Conservation (phyloP, 768 basidiomycete genomes). For the Suillus bovinus region DNA sequence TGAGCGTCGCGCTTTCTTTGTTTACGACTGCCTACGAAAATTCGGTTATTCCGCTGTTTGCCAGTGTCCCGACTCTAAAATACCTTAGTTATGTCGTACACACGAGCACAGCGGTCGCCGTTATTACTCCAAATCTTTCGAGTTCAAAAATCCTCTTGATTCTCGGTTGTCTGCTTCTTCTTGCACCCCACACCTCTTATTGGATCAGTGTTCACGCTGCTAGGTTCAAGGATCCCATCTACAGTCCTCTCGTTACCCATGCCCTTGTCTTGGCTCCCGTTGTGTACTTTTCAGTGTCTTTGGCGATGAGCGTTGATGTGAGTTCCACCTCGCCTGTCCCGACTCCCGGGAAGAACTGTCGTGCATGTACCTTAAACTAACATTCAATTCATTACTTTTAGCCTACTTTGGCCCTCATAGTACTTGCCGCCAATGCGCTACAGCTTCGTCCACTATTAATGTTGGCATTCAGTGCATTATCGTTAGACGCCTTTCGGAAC, state of each 20-base stretch:
- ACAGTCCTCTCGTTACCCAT: conserved; percentile 65
- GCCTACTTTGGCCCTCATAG: conserved; percentile 25
- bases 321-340: conserved; percentile 18
- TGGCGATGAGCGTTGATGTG: conserved; percentile 44
- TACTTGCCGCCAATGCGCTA: conserved; percentile 26
- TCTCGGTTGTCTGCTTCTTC: conserved; percentile 42
- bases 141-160: conserved; percentile 25
- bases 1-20: conserved; percentile 48
- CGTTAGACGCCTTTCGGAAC: conserved; percentile 21
- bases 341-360: neutral
- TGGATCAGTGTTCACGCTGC: conserved; percentile 64
- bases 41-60: conserved; percentile 70
- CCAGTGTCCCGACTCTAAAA: conserved; percentile 51
- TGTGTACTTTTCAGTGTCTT: conserved; percentile 48
- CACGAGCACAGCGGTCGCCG: conserved; percentile 36
- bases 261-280: conserved; percentile 55
- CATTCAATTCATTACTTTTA: conserved; percentile 5
- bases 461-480: conserved; percentile 15
- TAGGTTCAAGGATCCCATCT: conserved; percentile 48
- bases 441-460: conserved; percentile 27
- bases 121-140: conserved; percentile 32
- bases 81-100: conserved; percentile 45
- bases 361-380: neutral
- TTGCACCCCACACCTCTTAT: conserved; percentile 64
- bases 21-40: conserved; percentile 63